Evolutionary conservation across 2,329 filamentous ascomycete genomes (phyloP).

Genomic region (Parascedosporium putredinis): DNA sequence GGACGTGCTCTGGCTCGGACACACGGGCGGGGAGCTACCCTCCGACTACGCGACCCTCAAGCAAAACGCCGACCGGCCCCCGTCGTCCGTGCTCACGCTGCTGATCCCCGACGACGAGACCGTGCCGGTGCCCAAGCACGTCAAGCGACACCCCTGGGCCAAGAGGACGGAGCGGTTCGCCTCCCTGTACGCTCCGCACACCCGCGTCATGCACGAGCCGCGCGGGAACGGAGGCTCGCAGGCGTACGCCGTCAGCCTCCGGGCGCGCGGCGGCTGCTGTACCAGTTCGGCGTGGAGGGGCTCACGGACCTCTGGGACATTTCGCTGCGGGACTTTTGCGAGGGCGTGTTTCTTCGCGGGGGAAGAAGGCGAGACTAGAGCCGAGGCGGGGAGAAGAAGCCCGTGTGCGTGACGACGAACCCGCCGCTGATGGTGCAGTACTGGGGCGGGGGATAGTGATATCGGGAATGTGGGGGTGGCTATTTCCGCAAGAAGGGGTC

Average conservation of each 20-base stretch:
- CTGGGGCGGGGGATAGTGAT: constrained; percentile 4
- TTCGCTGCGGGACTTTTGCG: constrained; percentile 35
- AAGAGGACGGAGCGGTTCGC: constrained; percentile 13
- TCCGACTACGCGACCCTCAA: neutral
- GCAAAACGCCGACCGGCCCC: constrained; percentile 5
- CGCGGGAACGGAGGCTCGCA: constrained; percentile 26
- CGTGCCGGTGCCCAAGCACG: constrained; percentile 18
- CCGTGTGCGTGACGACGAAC: constrained; percentile 6
- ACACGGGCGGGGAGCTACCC: constrained; percentile 30
- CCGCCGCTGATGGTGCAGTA: constrained; percentile 9
- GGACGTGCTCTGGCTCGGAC: constrained; percentile 42
- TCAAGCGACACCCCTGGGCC: constrained; percentile 23
- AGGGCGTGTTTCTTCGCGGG: constrained; percentile 18
- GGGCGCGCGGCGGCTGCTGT: constrained; percentile 31
- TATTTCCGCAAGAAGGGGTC: constrained; percentile 7
- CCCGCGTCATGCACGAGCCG: constrained; percentile 31
- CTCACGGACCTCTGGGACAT: constrained; percentile 31
- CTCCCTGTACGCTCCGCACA: constrained; percentile 28
- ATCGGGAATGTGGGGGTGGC: constrained; percentile 7
- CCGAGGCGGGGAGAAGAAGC: constrained; percentile 4
- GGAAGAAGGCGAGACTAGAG: too few relatives aligned
- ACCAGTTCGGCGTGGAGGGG: constrained; percentile 31
- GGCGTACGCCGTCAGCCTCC: constrained; percentile 31
- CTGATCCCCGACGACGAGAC: constrained; percentile 23
- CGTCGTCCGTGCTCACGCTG: constrained; percentile 4